phyloP scores from a whole-genome alignment of 2,329 filamentous ascomycete genomes.

The Hirsutella rhossiliensis region DNA sequence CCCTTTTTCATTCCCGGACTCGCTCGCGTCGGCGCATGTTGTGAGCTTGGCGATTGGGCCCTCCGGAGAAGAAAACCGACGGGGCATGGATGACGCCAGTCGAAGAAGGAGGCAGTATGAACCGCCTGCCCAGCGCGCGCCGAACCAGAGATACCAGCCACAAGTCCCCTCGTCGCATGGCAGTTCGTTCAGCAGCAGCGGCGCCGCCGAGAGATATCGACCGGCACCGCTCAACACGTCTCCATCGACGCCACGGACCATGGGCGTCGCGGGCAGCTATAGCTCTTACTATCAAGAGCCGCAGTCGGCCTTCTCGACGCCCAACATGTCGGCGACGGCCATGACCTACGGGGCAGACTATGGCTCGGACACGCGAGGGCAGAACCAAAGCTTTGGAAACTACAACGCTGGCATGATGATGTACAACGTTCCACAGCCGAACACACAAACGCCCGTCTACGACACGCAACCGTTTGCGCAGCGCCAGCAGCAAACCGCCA shows the following conservation, averaged over 20 bases:
- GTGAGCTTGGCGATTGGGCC: too few relatives aligned
- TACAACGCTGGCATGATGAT: conserved; percentile 59
- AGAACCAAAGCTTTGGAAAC: conserved; percentile 40
- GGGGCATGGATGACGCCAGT: conserved; percentile 70
- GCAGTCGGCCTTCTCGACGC: conserved; percentile 36
- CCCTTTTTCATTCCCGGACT: too few relatives aligned
- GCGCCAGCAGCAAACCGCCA: conserved; percentile 64
- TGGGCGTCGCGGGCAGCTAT: conserved; percentile 46
- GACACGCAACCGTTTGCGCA: conserved; percentile 65
- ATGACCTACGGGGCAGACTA: conserved; percentile 55
- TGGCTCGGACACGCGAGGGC: conserved; percentile 46
- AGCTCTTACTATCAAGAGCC: conserved; percentile 47
- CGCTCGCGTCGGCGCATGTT: too few relatives aligned
- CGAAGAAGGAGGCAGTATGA: conserved; percentile 66
- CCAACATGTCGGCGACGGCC: conserved; percentile 42
- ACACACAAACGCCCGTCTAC: conserved; percentile 54
- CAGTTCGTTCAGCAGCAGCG: conserved; percentile 17
- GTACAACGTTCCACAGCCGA: conserved; percentile 63
- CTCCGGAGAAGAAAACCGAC: neutral
- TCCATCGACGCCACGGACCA: conserved; percentile 32
- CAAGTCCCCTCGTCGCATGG: conserved; percentile 36
- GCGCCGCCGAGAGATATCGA: conserved; percentile 31
- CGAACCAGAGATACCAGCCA: conserved; percentile 39
- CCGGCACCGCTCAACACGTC: conserved; percentile 37
- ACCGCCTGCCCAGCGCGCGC: conserved; percentile 49